These are phyloP conservation scores for Tolypocladium guangdongense DNA, from an alignment of 2,329 filamentous ascomycete species.

Conservation along the genomic window DNA sequence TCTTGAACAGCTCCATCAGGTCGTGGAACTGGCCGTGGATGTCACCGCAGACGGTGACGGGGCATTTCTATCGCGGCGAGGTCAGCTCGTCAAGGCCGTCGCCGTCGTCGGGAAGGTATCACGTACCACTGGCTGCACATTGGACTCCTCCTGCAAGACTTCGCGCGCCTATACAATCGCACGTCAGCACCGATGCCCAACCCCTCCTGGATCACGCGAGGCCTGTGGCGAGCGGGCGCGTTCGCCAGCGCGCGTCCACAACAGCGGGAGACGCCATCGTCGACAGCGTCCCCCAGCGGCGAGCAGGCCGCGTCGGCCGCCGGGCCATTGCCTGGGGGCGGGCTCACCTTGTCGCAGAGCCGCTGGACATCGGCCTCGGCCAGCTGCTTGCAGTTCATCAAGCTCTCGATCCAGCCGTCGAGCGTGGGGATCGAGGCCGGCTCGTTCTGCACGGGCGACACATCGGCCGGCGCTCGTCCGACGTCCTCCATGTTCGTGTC, in stretches of 20 bases:
- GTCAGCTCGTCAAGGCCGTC: background rate
- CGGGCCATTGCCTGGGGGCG: background rate
- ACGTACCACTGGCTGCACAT: conserved; percentile 94
- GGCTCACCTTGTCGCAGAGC: conserved; percentile 85
- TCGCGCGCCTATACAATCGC: conserved; percentile 62
- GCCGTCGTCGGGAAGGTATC: too few species aligned
- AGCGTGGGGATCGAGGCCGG: conserved; percentile 84
- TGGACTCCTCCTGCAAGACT: conserved; percentile 93
- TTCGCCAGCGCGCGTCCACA: background rate
- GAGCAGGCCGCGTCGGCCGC: background rate
- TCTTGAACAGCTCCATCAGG: conserved; percentile 98
- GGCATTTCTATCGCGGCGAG: conserved; percentile 63
- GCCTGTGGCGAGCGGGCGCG: background rate
- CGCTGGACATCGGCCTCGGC: conserved; percentile 89
- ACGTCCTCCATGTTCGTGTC: conserved; percentile 99
- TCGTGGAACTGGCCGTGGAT: conserved; percentile 99
- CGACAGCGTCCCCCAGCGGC: background rate
- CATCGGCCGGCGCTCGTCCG: conserved; percentile 69
- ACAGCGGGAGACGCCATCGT: background rate
- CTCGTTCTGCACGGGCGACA: conserved; percentile 63
- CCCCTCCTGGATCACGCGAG: conserved; percentile 16
- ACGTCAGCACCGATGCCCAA: conserved; percentile 7
- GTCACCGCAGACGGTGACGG: conserved; percentile 95
- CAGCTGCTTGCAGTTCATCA: conserved; percentile 98
- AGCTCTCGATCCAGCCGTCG: conserved; percentile 95